Base-by-base conservation (phyloP, 768 basidiomycete species). In the Auricularia sp. region DNA sequence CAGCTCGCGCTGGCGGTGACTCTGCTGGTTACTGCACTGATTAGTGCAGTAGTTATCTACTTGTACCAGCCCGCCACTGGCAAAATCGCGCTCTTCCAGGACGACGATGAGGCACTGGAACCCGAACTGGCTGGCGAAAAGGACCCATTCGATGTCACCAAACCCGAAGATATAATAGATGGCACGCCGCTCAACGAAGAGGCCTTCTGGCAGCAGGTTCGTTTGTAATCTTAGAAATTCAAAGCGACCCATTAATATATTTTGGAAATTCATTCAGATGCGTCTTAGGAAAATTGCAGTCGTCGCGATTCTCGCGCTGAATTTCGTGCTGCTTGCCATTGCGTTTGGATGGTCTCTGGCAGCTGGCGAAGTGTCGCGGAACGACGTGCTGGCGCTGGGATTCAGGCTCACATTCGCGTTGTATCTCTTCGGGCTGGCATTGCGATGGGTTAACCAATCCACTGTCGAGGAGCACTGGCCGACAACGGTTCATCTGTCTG, bases 121-220 rank as follows among this genome's bases (percentile, higher is more conserved):
- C 56, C 56, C 5, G 70, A 72, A 37, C 70, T 70, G 18, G 69
- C 64, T 1, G 68, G 68, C 10, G 63, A 56, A 51, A 73, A 72
- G 13, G 88, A 90, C 69, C 84, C 87, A 11, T 90, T 89, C 70
- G 83, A 85, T 71, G 85, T 93, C n/a, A 82, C 84, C 21, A 84
- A 72, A n/a, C 82, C 85, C 8, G 86, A 88, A 71, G 91, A 93
- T 68, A 68, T 83, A 42, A 66, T 85, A 13, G 86, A 90, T 67
- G 89, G 89, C 3, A 81, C 81, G 63, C 86, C 89, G 7, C 77
- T 90, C 47, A 74, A 88, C 29, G 86, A 82, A 62, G 78, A 77
- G 3, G 74, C 65, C 3, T 91, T 91, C 73, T 87, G 85, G 86
- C 68, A 70, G n/a, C 75, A 77, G 73, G 86, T 82, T 68, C 56